phyloP scores from a whole-genome alignment of 306 rosid genomes.

The Astragalus glycyphyllos region DNA sequence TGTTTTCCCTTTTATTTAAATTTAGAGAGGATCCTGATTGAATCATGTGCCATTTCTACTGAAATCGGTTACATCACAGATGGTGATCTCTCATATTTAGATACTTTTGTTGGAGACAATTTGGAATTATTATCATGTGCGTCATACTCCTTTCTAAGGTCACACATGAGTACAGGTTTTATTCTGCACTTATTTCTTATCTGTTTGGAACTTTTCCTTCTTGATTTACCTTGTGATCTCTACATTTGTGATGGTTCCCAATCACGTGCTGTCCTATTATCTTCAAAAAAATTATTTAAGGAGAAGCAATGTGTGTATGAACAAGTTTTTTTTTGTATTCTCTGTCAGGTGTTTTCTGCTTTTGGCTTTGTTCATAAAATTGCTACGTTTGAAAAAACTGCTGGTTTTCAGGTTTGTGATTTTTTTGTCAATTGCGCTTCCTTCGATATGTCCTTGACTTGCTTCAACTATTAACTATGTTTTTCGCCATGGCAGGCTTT shows the following conservation, averaged over 20 bases:
- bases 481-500: constrained; percentile 64
- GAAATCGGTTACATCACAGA: constrained; percentile 66
- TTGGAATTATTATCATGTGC: constrained; percentile 86
- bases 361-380: constrained; percentile 92
- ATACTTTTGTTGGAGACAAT: constrained; percentile 86
- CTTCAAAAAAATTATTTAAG: neutral
- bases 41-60: constrained; percentile 52
- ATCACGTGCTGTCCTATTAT: constrained; percentile 21
- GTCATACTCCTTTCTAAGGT: constrained; percentile 81
- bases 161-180: constrained; percentile 88
- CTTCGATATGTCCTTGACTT: constrained; percentile 5
- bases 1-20: constrained; percentile 37
- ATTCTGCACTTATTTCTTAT: constrained; percentile 82
- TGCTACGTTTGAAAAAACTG: constrained; percentile 93
- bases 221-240: constrained; percentile 43
- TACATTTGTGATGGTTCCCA: constrained; percentile 45
- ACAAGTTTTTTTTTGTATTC: constrained; percentile 23
- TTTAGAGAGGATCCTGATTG: constrained; percentile 53
- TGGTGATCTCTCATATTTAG: constrained; percentile 77
- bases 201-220: constrained; percentile 54
- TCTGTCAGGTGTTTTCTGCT: constrained; percentile 80
- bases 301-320: constrained; percentile 30
- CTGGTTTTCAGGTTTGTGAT: constrained; percentile 85
- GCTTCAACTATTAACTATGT: constrained; percentile 20
- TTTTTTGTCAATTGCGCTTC: constrained; percentile 33